A percentile compares a stretch with the other conserved stretches of the same genome.
Conservation (phyloP, 2,329 filamentous ascomycete species). For the Penicillium sp. region DNA sequence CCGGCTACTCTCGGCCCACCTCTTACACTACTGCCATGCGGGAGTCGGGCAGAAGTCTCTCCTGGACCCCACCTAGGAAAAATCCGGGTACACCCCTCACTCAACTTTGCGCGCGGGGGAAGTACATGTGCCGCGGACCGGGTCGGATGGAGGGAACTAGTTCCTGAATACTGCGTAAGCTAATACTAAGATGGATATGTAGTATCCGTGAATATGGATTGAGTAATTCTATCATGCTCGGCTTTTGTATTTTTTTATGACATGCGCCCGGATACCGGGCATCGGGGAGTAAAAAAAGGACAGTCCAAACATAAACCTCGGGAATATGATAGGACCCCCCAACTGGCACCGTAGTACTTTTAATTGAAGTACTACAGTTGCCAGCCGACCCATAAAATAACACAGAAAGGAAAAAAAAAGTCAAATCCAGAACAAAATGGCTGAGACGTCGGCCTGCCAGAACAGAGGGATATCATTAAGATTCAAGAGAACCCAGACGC, state of each 20-base stretch:
- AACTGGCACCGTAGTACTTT: not conserved
- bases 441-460: conserved; percentile 15
- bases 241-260: conserved; percentile 18
- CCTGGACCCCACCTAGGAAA: conserved; percentile 18
- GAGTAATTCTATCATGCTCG: conserved; percentile 23
- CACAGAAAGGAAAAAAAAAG: not conserved
- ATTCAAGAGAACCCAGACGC: conserved; percentile 25
- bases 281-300: conserved; percentile 4
- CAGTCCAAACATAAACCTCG: not conserved
- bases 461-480: conserved; percentile 33
- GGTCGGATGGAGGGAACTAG: not conserved
- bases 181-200: not conserved
- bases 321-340: not conserved
- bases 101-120: conserved; percentile 1
- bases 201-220: conserved; percentile 1
- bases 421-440: conserved; percentile 12
- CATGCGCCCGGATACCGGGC: not conserved
- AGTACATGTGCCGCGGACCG: conserved; percentile 2
- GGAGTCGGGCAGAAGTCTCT: conserved; percentile 6
- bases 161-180: not conserved
- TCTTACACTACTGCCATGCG: not conserved
- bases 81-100: conserved; percentile 12
- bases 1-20: conserved; percentile 17
- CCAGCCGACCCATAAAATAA: not conserved
- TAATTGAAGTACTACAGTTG: not conserved